Base-by-base conservation (phyloP, 1,284 basidiomycete species). In the Fomitopsis schrenkii region DNA sequence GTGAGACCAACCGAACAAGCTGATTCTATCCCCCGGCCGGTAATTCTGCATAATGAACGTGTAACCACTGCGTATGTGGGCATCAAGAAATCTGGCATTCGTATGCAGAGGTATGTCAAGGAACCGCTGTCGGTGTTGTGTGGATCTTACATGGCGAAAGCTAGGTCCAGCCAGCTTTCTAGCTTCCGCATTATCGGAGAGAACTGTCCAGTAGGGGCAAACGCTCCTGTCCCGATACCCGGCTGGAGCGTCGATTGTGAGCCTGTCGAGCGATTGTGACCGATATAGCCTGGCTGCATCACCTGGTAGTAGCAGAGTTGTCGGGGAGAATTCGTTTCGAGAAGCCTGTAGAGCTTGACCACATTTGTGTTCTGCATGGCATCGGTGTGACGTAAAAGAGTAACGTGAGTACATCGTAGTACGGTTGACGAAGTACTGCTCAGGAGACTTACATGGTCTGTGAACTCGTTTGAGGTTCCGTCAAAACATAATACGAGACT, bases 1-100 rank as follows among this genome's bases (percentile, higher is more conserved):
- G 6, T 12, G n/a, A 33, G 30, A 78, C 70, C 78, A 79, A 62
- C 79, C 79, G 65, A 85, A 84, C n/a, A 85, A 76, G 65, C 79
- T 83, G 35, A 84, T 83, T 59, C 75, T 79, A 66, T 84, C 79
- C 12, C 77, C 79, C 19, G 69, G 67, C 17, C 72, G 68, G 63
- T 81, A 85, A 65, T 84, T 87, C 67, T 86, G 80, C 83, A 86
- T 86, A 44, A 89, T 70, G 66, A 86, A 89, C 59, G 78, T 75
- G 67, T 88, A 88, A 0, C 85, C 85, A 53, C 77, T 83, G 75
- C 80, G 82, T 60, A 84, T 79, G 69, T 85, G 83, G 15, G 74
- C 73, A 62, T 80, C 76, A 8, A 83, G 70, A 63, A 82, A 79
- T 74, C 70, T 72, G 36, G 41, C 1, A 40, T 19, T 22, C n/a